These are phyloP conservation scores for Pythium apleroticum DNA, from an alignment of 352 stramenopile genomes.

Conservation along the genomic window DNA sequence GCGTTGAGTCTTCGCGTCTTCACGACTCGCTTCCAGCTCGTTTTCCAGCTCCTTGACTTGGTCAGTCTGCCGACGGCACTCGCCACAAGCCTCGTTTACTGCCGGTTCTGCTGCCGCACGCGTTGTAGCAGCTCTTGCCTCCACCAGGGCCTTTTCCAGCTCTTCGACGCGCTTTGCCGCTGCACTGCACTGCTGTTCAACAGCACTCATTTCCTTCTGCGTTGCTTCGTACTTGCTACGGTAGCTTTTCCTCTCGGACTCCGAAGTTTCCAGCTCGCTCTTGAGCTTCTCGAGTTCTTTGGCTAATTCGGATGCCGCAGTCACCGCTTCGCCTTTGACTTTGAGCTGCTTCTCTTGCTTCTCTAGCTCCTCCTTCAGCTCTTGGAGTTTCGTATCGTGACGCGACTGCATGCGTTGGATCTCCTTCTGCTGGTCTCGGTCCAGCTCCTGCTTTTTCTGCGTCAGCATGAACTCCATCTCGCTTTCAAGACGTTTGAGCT, in stretches of 20 bases:
- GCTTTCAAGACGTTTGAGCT: constrained; percentile 57
- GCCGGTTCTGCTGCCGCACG: background rate
- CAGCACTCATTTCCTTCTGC: background rate
- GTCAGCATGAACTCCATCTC: constrained; percentile 44
- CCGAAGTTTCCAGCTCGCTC: constrained; percentile 8
- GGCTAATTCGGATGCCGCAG: constrained; percentile 11
- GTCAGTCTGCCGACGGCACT: background rate
- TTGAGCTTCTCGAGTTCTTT: constrained; percentile 23
- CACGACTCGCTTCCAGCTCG: background rate
- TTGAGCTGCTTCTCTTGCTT: constrained; percentile 40
- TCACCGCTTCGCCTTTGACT: constrained; percentile 5
- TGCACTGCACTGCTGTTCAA: constrained; percentile 6
- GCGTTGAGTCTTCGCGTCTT: background rate
- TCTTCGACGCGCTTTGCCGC: constrained; percentile 13
- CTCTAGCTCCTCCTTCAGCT: constrained; percentile 44
- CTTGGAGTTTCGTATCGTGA: constrained; percentile 42
- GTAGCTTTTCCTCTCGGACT: background rate
- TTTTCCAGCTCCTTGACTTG: constrained; percentile 8
- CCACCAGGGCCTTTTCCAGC: constrained; percentile 12
- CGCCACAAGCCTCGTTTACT: background rate
- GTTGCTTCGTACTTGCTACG: constrained; percentile 2
- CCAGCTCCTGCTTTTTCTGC: constrained; percentile 60
- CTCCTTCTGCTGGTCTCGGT: constrained; percentile 49
- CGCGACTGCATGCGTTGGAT: constrained; percentile 39
- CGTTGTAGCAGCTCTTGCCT: constrained; percentile 1